Conservation (phyloP, 2,329 filamentous ascomycete genomes). For the Fusarium oligoseptatum region DNA sequence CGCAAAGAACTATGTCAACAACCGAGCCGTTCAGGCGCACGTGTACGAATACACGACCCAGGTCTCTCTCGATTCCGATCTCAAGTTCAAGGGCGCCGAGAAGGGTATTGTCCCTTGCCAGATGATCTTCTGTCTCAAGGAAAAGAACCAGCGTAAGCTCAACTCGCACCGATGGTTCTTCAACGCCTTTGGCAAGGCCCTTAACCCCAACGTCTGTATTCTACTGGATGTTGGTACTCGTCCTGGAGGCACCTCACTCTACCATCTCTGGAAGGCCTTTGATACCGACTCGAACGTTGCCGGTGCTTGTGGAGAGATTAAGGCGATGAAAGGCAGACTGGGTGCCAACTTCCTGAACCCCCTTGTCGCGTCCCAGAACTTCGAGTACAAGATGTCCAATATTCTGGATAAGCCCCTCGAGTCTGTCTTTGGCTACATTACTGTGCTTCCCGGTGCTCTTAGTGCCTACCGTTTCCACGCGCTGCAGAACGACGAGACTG, state of each 20-base stretch:
- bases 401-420: conserved; percentile 98
- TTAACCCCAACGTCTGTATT: conserved; percentile 97
- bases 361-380: conserved; percentile 96
- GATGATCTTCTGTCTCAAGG: conserved; percentile 98
- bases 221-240: conserved; percentile 96
- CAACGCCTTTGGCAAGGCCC: conserved; percentile 92
- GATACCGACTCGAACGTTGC: conserved; percentile 98
- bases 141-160: conserved; percentile 97
- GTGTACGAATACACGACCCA: conserved; percentile 99
- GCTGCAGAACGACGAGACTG: conserved; percentile 95
- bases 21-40: conserved; percentile 93
- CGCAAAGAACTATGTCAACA: conserved; percentile 98
- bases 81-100: conserved; percentile 99
- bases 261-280: conserved; percentile 98
- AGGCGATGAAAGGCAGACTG: conserved; percentile 91
- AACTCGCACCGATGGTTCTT: conserved; percentile 99
- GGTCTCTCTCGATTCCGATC: conserved; percentile 92
- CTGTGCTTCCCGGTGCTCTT: conserved; percentile 92
- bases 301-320: conserved; percentile 97
- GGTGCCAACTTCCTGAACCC: conserved; percentile 91
- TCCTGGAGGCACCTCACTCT: conserved; percentile 89
- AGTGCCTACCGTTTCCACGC: conserved; percentile 97
- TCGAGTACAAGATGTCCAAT: conserved; percentile 99
- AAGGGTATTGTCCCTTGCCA: conserved; percentile 99
- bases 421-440: conserved; percentile 98